Conservation (phyloP, 75 land plant genomes). For the Azolla pinnata region DNA sequence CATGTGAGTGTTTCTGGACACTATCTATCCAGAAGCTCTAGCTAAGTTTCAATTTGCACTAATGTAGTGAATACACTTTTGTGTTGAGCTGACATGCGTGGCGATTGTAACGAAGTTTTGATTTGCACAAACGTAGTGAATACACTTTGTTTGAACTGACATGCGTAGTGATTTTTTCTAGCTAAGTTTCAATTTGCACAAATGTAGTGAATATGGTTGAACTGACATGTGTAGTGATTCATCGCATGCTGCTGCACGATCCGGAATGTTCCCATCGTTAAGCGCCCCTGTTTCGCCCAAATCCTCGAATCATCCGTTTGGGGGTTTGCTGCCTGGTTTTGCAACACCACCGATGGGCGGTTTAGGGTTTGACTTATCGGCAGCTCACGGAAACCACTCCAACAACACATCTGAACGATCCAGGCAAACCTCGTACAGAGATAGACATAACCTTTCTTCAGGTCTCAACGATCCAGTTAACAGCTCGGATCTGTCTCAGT, state of each 20-base stretch:
- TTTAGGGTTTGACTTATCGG: neutral
- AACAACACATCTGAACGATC: no score
- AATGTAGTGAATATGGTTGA: neutral
- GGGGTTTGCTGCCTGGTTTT: slow-evolving; percentile 5
- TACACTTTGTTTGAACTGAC: neutral
- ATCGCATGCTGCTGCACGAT: slow-evolving; percentile 16
- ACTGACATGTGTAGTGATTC: no score
- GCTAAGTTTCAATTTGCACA: slow-evolving; percentile 22
- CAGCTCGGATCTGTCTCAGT: no score
- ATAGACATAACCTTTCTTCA: no score
- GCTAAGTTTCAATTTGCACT: slow-evolving; percentile 22
- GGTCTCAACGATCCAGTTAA: no score
- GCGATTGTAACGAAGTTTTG: slow-evolving; percentile 22
- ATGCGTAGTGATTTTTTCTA: no score
- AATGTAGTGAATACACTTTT: neutral
- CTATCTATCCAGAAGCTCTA: slow-evolving; percentile 8
- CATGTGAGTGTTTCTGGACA: no score
- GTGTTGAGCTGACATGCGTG: no score
- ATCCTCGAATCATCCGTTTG: slow-evolving; percentile 25
- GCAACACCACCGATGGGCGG: slow-evolving; percentile 3
- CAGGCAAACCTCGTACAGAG: no score
- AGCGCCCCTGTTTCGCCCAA: slow-evolving; percentile 25
- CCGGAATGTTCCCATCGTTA: slow-evolving; percentile 25
- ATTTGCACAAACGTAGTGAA: slow-evolving; percentile 6
- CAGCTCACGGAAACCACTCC: neutral